Evolutionary conservation across 2,329 filamentous ascomycete genomes (phyloP), one percentile per base, ranked within the genome.

Genomic region (Trichoderma atroviride): DNA sequence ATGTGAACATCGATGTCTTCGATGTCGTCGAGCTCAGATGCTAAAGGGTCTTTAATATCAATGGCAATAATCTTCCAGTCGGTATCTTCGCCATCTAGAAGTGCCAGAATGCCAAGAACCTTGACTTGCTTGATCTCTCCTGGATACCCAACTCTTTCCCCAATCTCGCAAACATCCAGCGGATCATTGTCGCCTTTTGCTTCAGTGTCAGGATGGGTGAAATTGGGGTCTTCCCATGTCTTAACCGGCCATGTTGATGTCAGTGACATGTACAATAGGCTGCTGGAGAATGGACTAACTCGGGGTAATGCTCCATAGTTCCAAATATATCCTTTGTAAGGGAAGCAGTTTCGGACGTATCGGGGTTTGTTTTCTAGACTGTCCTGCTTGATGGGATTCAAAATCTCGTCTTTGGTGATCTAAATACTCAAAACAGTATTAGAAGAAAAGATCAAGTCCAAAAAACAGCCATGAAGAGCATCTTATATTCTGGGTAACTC

Each of bases 301-400:
- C 11, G 52, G 31, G 52, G 52, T 4, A 56, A 31, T 5, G 52
- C 52, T 56, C 52, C 52, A 56, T 56, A 56, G 52, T 56, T 56
- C 52, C 52, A 56, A 56, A 56, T 56, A 27, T 56, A 56, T 56
- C 52, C 52, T 56, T 56, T 56, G 24, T 37, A 13, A 56, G 52
- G 52, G 52, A 56, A 56, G 13, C 27, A 56, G 22, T 56, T 56
- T 56, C 16, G 53, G 53, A 33, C 53, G 19, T 33, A 56, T 56
- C 53, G 53, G 19, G 53, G 53, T 14, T 56, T n/a, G 9, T 56
- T 56, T 56, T 33, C 53, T 56, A 16, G 37, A 40, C 5, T 16
- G 37, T 40, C 37, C 19, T 40, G 37, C 5, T 40, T 40, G 37
- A 40, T 40, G 37, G 14, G 37, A 19, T 40, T 40, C 37, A 40